Evolutionary conservation across 208 protist species (phyloP).

Genomic region (Naegleria fowleri): DNA sequence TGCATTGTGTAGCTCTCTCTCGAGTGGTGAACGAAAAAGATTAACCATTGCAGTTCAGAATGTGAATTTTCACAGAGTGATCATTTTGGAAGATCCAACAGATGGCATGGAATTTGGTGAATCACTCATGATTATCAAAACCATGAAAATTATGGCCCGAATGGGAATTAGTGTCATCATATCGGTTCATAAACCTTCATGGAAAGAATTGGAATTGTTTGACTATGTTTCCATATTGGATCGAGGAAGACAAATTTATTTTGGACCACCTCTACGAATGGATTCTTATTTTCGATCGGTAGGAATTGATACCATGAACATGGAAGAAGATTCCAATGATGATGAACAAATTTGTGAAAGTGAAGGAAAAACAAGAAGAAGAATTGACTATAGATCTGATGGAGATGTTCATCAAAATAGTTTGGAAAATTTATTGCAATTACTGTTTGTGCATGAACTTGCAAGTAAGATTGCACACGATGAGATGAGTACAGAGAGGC

Average conservation of each 20-base stretch:
- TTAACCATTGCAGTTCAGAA: neutral
- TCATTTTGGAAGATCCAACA: neutral
- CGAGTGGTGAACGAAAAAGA: neutral
- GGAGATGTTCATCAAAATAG: neutral
- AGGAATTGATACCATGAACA: too few relatives aligned
- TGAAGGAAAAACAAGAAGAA: too few relatives aligned
- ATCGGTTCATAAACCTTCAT: neutral
- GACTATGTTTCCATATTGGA: neutral
- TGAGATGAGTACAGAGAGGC: too few relatives aligned
- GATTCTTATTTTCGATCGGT: neutral
- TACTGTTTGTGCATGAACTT: neutral
- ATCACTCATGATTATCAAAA: neutral
- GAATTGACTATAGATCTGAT: too few relatives aligned
- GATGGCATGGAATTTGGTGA: neutral
- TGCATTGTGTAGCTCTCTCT: neutral
- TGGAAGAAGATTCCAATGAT: too few relatives aligned
- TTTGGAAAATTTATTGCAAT: neutral
- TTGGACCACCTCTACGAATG: neutral
- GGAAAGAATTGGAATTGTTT: neutral
- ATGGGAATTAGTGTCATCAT: neutral
- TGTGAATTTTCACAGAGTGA: neutral
- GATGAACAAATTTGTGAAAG: too few relatives aligned
- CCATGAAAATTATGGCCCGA: neutral
- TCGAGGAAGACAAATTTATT: neutral
- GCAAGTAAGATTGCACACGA: neutral